Evolutionary conservation across 176 grass and related monocot species (phyloP), one percentile per base, ranked within the genome.

Genomic region (Rhynchospora tenuis): DNA sequence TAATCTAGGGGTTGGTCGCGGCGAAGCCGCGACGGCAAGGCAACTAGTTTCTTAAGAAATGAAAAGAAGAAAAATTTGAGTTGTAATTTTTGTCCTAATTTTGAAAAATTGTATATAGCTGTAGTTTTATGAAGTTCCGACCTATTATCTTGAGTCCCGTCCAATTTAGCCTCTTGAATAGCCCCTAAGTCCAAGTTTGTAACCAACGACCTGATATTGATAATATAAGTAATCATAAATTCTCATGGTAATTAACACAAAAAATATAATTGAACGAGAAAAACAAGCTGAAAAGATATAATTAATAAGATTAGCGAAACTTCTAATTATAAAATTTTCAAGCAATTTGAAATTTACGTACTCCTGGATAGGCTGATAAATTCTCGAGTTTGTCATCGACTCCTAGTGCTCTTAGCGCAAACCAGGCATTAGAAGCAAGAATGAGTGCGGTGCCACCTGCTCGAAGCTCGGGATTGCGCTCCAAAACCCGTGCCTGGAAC

Each of bases 361-460:
- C 45, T 45, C 4, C 2, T n/a, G 17, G 33, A 71, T 71, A 89
- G 84, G 48, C 77, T 15, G 83, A 78, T 50, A 20, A 13, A 52
- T 54, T 64, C 28, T 56, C 28, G 80, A 89, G 90, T 79, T 85
- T 88, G 51, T 84, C 86, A 26, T 78, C 88, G 65, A 92, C 84
- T 59, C 90, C 88, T 47, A 95, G 90, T 7, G 84, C 79, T 16
- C 52, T 65, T 19, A 92, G 86, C 12, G 90, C 88, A 68, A 80
- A 84, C 88, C 88, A 92, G 55, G 86, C 90, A 73, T 94, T 92
- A 62, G 81, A 76, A 83, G 85, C 74, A 69, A 90, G 59, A 42
- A 44, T 81, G 59, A 95, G 63, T 24, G 82, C 84, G 78, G 84
- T 79, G 15, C 86, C 88, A 7, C 84, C 61, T 27, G 86, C 73